Evolutionary conservation across 768 basidiomycete species (phyloP), one percentile per base, ranked within the genome.

Genomic region (Tubosaeta sp.): DNA sequence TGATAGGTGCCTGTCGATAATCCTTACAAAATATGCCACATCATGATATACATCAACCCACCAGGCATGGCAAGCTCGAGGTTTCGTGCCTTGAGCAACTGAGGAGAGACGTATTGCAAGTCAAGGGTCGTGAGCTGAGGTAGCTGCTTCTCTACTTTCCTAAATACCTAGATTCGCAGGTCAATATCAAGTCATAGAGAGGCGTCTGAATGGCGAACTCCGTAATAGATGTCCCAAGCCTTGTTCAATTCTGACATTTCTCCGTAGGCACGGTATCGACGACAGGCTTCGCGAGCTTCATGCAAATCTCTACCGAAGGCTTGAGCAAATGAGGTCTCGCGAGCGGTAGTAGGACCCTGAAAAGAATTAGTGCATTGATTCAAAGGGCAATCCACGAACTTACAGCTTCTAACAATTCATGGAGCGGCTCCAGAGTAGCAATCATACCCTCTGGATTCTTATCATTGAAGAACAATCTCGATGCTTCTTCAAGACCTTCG

Each of bases 151-250:
- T 97, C 91, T 51, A 99, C 85, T 67, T 91, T 92, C 71, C 91
- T 91, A 78, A 98, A 98, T 31, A 97, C 89, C 91, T 95, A 57
- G 6, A 37, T 41, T 38, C 16, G 14, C 27, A 34, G 39, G 46
- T 58, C 19, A 52, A 34, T 33, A 32, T 45, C 35, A 17, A 34
- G 48, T 47, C 19, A 16, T 13, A 34, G 32, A 29, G 38, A 12
- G 9, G 34, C 5, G 19, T n/a, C 68, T 5, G 1, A 39, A 14
- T 33, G 38, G 19, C 85, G 56, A 64, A 92, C 93, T 44, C 83
- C 84, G 63, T 97, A 99, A 70, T 99, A 99, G 26, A 97, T 94
- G 63, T 98, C 97, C 97, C 97, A 99, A 31, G 97, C 97, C 64
- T 89, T 91, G 66, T 98, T 97, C 43, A 99, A 73, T 65, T 97